Evolutionary conservation across 2,329 filamentous ascomycete species (phyloP).

Genomic region (Lasiodiplodia hormozganensis): DNA sequence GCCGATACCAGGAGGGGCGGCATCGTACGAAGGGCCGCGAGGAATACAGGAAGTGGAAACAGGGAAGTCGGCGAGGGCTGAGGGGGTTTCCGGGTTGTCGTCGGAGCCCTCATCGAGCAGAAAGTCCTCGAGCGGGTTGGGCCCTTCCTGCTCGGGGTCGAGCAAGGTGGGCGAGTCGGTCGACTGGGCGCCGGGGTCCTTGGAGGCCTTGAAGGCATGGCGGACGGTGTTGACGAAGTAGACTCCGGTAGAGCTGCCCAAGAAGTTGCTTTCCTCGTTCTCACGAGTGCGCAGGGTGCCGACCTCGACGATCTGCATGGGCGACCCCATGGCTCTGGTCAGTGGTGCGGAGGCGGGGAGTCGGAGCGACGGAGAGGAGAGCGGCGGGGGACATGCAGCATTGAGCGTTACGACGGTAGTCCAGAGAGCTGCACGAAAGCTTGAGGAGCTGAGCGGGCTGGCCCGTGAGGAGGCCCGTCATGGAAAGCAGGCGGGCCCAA

Average conservation of each 20-base stretch:
- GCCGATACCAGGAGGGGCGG: conserved; percentile 26
- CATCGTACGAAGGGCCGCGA: conserved; percentile 24
- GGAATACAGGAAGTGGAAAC: conserved; percentile 4
- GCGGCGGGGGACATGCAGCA: conserved; percentile 9
- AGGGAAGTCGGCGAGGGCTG: not conserved
- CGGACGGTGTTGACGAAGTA: conserved; percentile 30
- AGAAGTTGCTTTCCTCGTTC: conserved; percentile 24
- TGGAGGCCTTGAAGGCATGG: conserved; percentile 28
- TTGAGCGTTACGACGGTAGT: not conserved
- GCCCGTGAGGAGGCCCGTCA: conserved; percentile 13
- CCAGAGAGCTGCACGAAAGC: not conserved
- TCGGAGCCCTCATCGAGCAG: conserved; percentile 21
- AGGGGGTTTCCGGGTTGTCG: not conserved
- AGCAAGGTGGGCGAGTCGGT: conserved; percentile 5
- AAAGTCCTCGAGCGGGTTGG: conserved; percentile 28
- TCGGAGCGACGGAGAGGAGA: not conserved
- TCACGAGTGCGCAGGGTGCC: conserved; percentile 19
- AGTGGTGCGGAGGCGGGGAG: not conserved
- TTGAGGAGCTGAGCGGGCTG: not conserved
- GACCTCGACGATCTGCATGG: conserved; percentile 28
- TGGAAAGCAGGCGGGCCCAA: not conserved
- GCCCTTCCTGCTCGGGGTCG: conserved; percentile 21
- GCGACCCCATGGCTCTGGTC: conserved; percentile 21
- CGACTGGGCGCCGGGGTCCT: not conserved
- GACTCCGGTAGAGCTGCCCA: conserved; percentile 28